These are phyloP conservation scores for Xylaria acuta DNA, from an alignment of 495 filamentous ascomycete genomes.

Conservation along the genomic window DNA sequence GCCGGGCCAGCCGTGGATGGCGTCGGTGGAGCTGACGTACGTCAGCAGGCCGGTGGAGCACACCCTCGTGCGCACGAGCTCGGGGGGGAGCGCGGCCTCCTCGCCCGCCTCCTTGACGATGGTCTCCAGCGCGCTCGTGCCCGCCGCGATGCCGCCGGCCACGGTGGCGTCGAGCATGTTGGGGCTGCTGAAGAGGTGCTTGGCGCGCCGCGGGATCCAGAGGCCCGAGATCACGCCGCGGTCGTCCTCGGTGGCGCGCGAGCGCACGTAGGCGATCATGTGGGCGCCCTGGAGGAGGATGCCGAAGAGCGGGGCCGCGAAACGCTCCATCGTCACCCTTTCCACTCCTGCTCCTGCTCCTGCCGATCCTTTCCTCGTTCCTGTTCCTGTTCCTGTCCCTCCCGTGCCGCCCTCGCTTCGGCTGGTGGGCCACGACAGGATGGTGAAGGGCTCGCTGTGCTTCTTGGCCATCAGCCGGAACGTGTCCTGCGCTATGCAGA, in stretches of 20 bases:
- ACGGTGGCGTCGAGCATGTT: constrained; percentile 62
- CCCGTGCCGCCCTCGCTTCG: constrained; percentile 32
- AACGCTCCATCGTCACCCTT: constrained; percentile 52
- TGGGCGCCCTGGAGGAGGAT: constrained; percentile 58
- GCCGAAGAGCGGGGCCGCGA: constrained; percentile 57
- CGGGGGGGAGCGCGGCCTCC: constrained; percentile 55
- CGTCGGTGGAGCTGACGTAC: constrained; percentile 46
- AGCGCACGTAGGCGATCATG: constrained; percentile 52
- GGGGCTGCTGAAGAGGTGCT: constrained; percentile 56
- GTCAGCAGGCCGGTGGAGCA: constrained; percentile 48
- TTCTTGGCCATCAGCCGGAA: constrained; percentile 48
- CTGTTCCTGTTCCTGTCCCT: too few relatives aligned
- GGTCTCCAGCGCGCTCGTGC: constrained; percentile 52
- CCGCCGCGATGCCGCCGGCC: constrained; percentile 57
- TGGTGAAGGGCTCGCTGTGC: constrained; percentile 55
- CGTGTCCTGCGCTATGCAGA: constrained; percentile 42
- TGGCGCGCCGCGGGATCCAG: constrained; percentile 59
- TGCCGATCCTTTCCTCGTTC: not conserved
- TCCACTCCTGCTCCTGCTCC: not conserved
- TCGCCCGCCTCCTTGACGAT: constrained; percentile 62
- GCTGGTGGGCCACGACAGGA: constrained; percentile 45
- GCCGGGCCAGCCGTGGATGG: constrained; percentile 50
- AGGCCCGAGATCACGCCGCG: constrained; percentile 43
- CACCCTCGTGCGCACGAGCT: constrained; percentile 39
- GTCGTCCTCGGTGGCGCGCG: constrained; percentile 28